Conservation (phyloP, 805 yeast genomes). For the Priceomyces carsonii region DNA sequence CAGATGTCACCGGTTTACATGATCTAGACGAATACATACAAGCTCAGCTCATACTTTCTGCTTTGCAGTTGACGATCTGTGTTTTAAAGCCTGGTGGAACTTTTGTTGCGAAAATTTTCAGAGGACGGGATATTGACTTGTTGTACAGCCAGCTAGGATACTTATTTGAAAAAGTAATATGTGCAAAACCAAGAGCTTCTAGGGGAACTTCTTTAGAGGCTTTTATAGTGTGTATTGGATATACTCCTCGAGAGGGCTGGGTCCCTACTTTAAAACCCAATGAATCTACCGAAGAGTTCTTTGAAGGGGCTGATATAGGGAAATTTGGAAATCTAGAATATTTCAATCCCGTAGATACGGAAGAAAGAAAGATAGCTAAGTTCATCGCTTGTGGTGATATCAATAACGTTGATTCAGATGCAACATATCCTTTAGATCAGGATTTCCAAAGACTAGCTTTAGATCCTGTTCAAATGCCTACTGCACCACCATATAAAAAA, state of each 20-base stretch:
- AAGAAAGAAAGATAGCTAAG: slow-evolving; percentile 80
- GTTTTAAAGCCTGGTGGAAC: slow-evolving; percentile 85
- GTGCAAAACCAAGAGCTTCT: slow-evolving; percentile 96
- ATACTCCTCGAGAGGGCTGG: slow-evolving; percentile 84
- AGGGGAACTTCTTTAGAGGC: slow-evolving; percentile 94
- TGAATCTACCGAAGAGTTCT: slow-evolving; percentile 78
- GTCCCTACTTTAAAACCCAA: slow-evolving; percentile 58
- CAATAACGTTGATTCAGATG: slow-evolving; percentile 88
- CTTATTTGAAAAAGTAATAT: slow-evolving; percentile 80
- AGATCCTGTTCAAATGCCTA: slow-evolving; percentile 93
- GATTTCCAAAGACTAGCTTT: slow-evolving; percentile 48
- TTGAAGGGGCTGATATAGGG: slow-evolving; percentile 62
- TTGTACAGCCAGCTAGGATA: slow-evolving; percentile 90
- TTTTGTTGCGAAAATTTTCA: slow-evolving; percentile 93
- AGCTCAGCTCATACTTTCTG: slow-evolving; percentile 89
- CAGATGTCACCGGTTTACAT: slow-evolving; percentile 96
- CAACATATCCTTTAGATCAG: slow-evolving; percentile 70
- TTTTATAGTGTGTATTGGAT: slow-evolving; percentile 88
- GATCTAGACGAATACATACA: slow-evolving; percentile 96
- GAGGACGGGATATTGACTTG: slow-evolving; percentile 94
- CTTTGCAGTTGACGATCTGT: slow-evolving; percentile 88
- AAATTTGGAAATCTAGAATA: slow-evolving; percentile 49
- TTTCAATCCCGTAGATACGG: slow-evolving; percentile 48
- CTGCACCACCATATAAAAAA: slow-evolving; percentile 94
- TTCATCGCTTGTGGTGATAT: slow-evolving; percentile 95